phyloP scores from a whole-genome alignment of 331 rosid species.

The Pyracantha coccinea region DNA sequence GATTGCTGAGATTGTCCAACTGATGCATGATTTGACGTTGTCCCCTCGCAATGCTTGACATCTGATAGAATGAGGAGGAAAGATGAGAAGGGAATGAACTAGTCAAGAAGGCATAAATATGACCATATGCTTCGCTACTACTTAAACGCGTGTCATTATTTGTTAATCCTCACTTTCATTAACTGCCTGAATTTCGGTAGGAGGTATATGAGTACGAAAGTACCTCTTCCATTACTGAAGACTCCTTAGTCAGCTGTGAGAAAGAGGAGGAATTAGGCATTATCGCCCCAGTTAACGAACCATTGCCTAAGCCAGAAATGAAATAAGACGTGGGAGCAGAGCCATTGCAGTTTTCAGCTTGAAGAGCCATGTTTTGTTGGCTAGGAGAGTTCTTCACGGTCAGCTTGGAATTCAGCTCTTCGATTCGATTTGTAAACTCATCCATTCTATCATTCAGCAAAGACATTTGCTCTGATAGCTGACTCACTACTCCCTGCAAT shows the following conservation, averaged over 20 bases:
- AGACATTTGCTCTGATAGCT: slow-evolving; percentile 84
- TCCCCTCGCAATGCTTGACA: slow-evolving; percentile 50
- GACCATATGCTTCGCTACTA: neutral
- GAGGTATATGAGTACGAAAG: neutral
- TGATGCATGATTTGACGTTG: slow-evolving; percentile 88
- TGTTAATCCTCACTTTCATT: neutral
- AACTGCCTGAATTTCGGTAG: neutral
- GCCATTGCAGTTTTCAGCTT: slow-evolving; percentile 77
- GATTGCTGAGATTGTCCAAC: slow-evolving; percentile 63
- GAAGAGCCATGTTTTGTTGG: slow-evolving; percentile 69
- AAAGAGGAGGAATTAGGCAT: slow-evolving; percentile 69
- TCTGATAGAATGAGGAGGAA: slow-evolving; percentile 23
- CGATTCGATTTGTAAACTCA: slow-evolving; percentile 72
- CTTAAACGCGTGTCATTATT: neutral
- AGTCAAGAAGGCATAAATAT: neutral
- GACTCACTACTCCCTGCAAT: slow-evolving; percentile 52
- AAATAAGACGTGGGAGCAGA: slow-evolving; percentile 76
- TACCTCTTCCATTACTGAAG: slow-evolving; percentile 81
- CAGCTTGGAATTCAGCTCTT: slow-evolving; percentile 79
- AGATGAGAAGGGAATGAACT: neutral
- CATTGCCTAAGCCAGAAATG: slow-evolving; percentile 51
- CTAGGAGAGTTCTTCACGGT: slow-evolving; percentile 49
- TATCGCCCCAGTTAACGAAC: slow-evolving; percentile 55
- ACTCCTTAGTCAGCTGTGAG: slow-evolving; percentile 64
- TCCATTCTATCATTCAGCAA: slow-evolving; percentile 94